A percentile compares a stretch with the other conserved stretches of the same genome.
Conservation (phyloP, 805 yeast species). For the Kuraishia molischiana region DNA sequence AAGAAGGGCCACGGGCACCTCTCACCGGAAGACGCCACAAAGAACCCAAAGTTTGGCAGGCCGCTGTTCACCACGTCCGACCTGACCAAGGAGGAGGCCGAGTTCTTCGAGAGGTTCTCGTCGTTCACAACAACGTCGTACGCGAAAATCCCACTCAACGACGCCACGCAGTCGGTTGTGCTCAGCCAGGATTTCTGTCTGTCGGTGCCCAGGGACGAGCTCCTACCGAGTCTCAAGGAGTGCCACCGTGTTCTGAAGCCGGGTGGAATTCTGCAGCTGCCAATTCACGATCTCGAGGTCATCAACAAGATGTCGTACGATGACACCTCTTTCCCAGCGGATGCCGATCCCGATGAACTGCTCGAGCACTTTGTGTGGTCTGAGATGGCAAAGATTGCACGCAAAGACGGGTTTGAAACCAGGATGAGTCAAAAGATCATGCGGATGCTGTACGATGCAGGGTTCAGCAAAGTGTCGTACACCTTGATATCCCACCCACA, state of each 20-base stretch:
- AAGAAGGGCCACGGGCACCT: slow-evolving; percentile 13
- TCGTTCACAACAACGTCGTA: slow-evolving; percentile 19
- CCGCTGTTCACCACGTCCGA: not conserved
- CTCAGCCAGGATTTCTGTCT: slow-evolving; percentile 16
- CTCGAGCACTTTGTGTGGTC: slow-evolving; percentile 13
- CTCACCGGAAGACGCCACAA: slow-evolving; percentile 5
- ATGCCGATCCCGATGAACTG: slow-evolving; percentile 8
- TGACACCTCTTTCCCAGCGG: not conserved
- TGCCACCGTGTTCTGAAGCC: slow-evolving; percentile 19
- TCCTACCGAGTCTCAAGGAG: slow-evolving; percentile 14
- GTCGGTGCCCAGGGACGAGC: slow-evolving; percentile 9
- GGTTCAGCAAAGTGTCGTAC: slow-evolving; percentile 15
- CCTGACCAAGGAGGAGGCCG: slow-evolving; percentile 9
- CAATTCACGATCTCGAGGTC: slow-evolving; percentile 16
- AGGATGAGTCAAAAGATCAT: slow-evolving; percentile 11
- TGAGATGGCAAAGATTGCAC: slow-evolving; percentile 8
- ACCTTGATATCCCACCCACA: slow-evolving; percentile 18
- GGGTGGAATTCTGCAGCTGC: slow-evolving; percentile 18
- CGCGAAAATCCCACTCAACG: slow-evolving; percentile 15
- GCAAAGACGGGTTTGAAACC: slow-evolving; percentile 7
- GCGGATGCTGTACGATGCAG: slow-evolving; percentile 12
- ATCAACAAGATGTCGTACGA: slow-evolving; percentile 2
- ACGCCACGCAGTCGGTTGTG: slow-evolving; percentile 17
- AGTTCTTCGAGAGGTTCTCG: slow-evolving; percentile 18
- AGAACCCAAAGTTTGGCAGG: slow-evolving; percentile 13